Percentiles rank a stretch among this genome's conserved stretches.
These are phyloP conservation scores for Venturia pyrina DNA, from an alignment of 2,329 filamentous ascomycete genomes.

Conservation along the genomic window DNA sequence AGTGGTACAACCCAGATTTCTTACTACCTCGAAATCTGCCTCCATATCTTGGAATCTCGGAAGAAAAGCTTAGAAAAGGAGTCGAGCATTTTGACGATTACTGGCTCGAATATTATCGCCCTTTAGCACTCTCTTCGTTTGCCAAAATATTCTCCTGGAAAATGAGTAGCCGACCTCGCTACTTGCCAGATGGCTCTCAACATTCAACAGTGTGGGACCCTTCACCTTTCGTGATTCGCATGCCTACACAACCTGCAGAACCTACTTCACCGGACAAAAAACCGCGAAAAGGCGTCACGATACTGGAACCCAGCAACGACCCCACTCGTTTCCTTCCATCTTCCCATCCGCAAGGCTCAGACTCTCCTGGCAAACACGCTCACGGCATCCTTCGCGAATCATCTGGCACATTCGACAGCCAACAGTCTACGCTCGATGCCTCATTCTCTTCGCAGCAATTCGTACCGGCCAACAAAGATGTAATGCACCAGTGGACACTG, in stretches of 20 bases:
- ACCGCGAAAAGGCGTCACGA: slow-evolving; percentile 59
- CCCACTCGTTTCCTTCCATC: slow-evolving; percentile 25
- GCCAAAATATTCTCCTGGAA: slow-evolving; percentile 87
- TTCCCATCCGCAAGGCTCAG: slow-evolving; percentile 20
- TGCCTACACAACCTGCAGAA: slow-evolving; percentile 39
- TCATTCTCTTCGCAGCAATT: slow-evolving; percentile 14
- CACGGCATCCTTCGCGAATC: slow-evolving; percentile 31
- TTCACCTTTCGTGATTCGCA: slow-evolving; percentile 56
- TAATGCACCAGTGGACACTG: slow-evolving; percentile 79
- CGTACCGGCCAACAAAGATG: slow-evolving; percentile 62
- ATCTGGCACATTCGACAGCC: background rate
- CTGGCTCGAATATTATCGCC: slow-evolving; percentile 95
- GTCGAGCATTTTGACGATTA: slow-evolving; percentile 75
- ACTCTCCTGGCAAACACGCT: slow-evolving; percentile 25
- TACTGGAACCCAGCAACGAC: slow-evolving; percentile 49
- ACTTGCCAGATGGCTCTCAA: slow-evolving; percentile 65
- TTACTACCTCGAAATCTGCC: slow-evolving; percentile 55
- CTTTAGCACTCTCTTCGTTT: slow-evolving; percentile 77
- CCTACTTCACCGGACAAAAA: slow-evolving; percentile 52
- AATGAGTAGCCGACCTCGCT: slow-evolving; percentile 80
- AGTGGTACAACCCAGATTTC: slow-evolving; percentile 73
- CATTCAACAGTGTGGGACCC: slow-evolving; percentile 69
- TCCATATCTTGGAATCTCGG: slow-evolving; percentile 29
- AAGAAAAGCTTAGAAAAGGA: slow-evolving; percentile 18
- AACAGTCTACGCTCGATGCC: slow-evolving; percentile 6